Evolutionary conservation across 805 yeast genomes (phyloP), one percentile per base, ranked within the genome.

Genomic region (Cyberlindnera misumaiensis): DNA sequence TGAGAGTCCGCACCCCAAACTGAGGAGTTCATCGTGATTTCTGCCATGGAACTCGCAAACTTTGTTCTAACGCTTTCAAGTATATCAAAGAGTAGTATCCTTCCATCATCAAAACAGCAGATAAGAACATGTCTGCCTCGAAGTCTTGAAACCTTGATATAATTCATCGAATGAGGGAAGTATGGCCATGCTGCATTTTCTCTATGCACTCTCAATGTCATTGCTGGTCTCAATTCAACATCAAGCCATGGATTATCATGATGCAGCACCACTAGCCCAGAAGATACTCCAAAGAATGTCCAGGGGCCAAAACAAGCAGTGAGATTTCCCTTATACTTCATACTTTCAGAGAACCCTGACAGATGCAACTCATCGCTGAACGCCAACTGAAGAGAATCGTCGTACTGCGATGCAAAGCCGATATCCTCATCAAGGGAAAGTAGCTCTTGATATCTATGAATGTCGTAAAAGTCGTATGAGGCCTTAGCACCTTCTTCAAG

Each of bases 1-100:
- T 56, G 45, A 28, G 71, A 56, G 48, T 77, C 83, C 14, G 76
- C 47, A 0, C 85, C 84, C 88, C 88, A 81, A 2, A 70, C 75
- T 1, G 83, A 75, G 2, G 70, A 57, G 5, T 59, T 59, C 34
- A 40, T 27, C 11, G 33, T 37, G 6, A 70, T 47, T 25, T 56
- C 59, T 3, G 71, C 39, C 18, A 47, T 51, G 15, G 53, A 61
- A 3, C 65, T 53, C 5, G 47, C 42, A 2, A 59, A 39, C 24
- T 47, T 46, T 10, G 53, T 38, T 8, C 53, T 58, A 0, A 53
- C 49, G 22, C 27, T 17, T 5, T 53, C 55, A 2, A 38, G n/a
- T 5, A 67, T 40, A 36, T 64, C 53, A 49, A 48, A 65, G 0
- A 80, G 42, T 34, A 71, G 42, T 0, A 68, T 63, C 6, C 70